These are phyloP conservation scores for Penicillium macrosclerotiorum DNA, from an alignment of 495 filamentous ascomycete genomes.

Conservation along the genomic window DNA sequence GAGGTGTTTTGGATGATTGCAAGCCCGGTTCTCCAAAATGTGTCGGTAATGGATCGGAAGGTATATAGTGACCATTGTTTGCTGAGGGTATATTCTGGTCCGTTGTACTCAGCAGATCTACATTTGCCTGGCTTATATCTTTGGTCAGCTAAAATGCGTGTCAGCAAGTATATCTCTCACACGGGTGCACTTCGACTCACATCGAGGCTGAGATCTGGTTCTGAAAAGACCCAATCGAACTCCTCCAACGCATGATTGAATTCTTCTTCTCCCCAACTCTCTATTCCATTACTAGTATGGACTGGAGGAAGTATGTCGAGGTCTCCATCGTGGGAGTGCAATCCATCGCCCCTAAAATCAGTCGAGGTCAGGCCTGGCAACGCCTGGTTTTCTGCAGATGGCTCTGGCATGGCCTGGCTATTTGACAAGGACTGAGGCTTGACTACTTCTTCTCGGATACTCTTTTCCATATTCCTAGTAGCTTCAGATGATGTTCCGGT, in stretches of 20 bases:
- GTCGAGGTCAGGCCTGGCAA: too few relatives aligned
- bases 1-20: neutral
- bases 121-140: too few relatives aligned
- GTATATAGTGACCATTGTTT: neutral
- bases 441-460: neutral
- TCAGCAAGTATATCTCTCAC: neutral
- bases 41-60: too few relatives aligned
- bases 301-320: neutral
- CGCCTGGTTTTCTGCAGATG: neutral
- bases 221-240: slow-evolving; percentile 10
- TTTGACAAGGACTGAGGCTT: neutral
- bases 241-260: slow-evolving; percentile 10
- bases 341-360: too few relatives aligned
- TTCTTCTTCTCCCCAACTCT: neutral
- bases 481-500: neutral
- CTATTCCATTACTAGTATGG: neutral
- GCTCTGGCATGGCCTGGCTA: neutral
- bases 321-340: too few relatives aligned
- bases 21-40: too few relatives aligned
- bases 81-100: neutral
- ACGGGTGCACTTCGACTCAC: too few relatives aligned
- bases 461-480: neutral
- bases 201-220: neutral
- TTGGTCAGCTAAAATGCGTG: neutral
- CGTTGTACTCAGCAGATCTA: neutral